Percentiles rank a stretch among this genome's conserved stretches.
These are phyloP conservation scores for Nannizziopsis barbatae DNA, from an alignment of 2,329 filamentous ascomycete species.

Conservation along the genomic window DNA sequence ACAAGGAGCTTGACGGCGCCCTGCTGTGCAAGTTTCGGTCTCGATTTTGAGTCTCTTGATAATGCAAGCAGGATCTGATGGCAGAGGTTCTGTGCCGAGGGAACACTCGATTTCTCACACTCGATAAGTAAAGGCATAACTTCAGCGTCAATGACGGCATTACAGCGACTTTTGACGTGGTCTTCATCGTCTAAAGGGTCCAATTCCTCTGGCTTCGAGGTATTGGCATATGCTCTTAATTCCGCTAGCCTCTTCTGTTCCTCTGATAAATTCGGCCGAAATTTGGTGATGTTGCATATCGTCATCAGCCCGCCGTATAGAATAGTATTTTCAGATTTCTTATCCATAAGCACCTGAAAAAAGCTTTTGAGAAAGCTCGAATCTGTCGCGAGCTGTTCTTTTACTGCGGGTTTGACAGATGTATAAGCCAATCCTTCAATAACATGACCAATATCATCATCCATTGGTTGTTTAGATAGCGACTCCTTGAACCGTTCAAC, in stretches of 20 bases:
- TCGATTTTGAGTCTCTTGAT: slow-evolving; percentile 59
- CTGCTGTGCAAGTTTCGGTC: slow-evolving; percentile 78
- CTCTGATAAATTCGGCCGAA: slow-evolving; percentile 65
- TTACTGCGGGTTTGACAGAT: slow-evolving; percentile 72
- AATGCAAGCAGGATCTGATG: slow-evolving; percentile 68
- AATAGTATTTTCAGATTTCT: slow-evolving; percentile 54
- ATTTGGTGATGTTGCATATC: slow-evolving; percentile 71
- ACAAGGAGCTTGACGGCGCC: slow-evolving; percentile 82
- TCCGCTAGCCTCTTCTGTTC: slow-evolving; percentile 88
- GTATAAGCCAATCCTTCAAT: slow-evolving; percentile 89
- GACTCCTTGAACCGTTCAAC: slow-evolving; percentile 44
- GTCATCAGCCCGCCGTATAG: slow-evolving; percentile 82
- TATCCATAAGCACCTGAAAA: slow-evolving; percentile 38
- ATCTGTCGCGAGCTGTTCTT: slow-evolving; percentile 66
- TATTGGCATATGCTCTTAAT: slow-evolving; percentile 87
- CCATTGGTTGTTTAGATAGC: slow-evolving; percentile 30
- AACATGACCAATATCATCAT: slow-evolving; percentile 56
- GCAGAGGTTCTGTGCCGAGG: slow-evolving; percentile 55
- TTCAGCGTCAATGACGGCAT: slow-evolving; percentile 64
- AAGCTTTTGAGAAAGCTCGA: slow-evolving; percentile 57
- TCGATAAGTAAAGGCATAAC: slow-evolving; percentile 66
- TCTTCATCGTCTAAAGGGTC: slow-evolving; percentile 65
- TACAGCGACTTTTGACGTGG: slow-evolving; percentile 64
- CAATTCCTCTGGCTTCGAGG: slow-evolving; percentile 50
- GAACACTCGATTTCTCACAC: slow-evolving; percentile 58